A percentile compares a stretch with the other conserved stretches of the same genome.
These are phyloP conservation scores for Cercophora sp. DNA, from an alignment of 495 filamentous ascomycete species.

Conservation along the genomic window DNA sequence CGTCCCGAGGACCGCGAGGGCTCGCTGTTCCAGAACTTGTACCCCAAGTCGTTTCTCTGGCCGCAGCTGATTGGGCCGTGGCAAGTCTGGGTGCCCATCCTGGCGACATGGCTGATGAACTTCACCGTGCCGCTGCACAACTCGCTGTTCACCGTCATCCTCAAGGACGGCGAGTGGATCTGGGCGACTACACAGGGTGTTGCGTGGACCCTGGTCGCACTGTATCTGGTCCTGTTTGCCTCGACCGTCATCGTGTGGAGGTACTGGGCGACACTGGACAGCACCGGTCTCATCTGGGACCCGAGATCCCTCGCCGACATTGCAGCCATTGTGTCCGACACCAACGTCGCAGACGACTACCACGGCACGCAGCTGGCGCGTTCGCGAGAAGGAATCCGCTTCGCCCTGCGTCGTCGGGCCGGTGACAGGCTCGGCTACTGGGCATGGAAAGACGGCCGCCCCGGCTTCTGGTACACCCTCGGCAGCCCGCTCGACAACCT, in stretches of 20 bases:
- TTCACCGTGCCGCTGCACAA: constrained; percentile 47
- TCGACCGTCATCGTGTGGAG: constrained; percentile 51
- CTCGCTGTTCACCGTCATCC: constrained; percentile 44
- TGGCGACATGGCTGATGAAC: constrained; percentile 43
- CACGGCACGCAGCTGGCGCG: constrained; percentile 52
- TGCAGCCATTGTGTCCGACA: constrained; percentile 67
- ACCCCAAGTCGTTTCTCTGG: constrained; percentile 48
- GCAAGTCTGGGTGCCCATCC: constrained; percentile 41
- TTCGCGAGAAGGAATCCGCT: constrained; percentile 46
- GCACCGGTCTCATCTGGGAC: constrained; percentile 81
- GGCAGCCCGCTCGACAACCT: constrained; percentile 35
- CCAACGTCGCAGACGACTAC: constrained; percentile 70
- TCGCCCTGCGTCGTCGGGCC: constrained; percentile 45
- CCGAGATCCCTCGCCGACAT: constrained; percentile 75
- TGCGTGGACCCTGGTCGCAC: constrained; percentile 70
- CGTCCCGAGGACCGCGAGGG: constrained; percentile 42
- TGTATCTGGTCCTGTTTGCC: constrained; percentile 64
- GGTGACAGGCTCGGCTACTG: constrained; percentile 77
- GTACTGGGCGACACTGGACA: constrained; percentile 45
- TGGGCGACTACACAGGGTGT: constrained; percentile 75
- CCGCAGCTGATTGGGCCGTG: constrained; percentile 41
- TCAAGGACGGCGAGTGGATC: constrained; percentile 53
- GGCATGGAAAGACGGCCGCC: constrained; percentile 52
- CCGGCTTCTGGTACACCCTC: constrained; percentile 41
- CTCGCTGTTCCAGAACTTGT: constrained; percentile 51